A percentile compares a stretch with the other conserved stretches of the same genome.
phyloP scores from a whole-genome alignment of 805 yeast genomes.

The Pichia rugopelliculosa region DNA sequence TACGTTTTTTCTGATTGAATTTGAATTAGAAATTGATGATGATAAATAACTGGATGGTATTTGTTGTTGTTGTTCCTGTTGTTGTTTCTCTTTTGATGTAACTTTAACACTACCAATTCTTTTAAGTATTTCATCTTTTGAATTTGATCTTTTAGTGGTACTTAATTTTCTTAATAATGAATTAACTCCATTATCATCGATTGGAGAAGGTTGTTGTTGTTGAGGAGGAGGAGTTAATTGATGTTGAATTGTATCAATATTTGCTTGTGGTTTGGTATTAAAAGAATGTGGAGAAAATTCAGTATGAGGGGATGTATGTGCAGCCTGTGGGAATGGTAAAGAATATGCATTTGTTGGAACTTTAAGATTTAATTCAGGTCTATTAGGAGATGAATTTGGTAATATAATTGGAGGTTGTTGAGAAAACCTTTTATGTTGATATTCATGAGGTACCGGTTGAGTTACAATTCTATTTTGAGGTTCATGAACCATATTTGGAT shows the following conservation, averaged over 20 bases:
- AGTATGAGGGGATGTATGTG: constrained; percentile 33
- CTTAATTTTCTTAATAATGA: constrained; percentile 30
- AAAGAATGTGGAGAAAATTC: constrained; percentile 18
- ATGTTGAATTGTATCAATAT: constrained; percentile 13
- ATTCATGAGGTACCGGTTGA: constrained; percentile 21
- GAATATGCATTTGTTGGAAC: constrained; percentile 34
- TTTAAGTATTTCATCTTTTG: constrained; percentile 34
- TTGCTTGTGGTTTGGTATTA: not conserved
- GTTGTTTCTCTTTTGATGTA: constrained; percentile 48
- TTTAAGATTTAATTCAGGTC: constrained; percentile 1
- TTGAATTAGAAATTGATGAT: constrained; percentile 13
- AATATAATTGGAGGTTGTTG: not conserved
- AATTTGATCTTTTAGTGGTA: not conserved
- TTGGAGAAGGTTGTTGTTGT: constrained; percentile 13
- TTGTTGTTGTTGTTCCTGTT: constrained; percentile 28
- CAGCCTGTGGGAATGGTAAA: constrained; percentile 35
- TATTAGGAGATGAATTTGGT: not conserved
- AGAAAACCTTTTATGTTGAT: constrained; percentile 7
- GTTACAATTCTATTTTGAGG: constrained; percentile 18
- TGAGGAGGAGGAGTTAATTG: constrained; percentile 16
- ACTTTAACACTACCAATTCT: constrained; percentile 56
- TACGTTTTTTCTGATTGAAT: constrained; percentile 22
- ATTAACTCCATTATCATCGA: constrained; percentile 16
- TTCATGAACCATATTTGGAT: constrained; percentile 13
- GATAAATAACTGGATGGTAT: constrained; percentile 11